Conservation (phyloP, 2,329 filamentous ascomycete species). For the Alternaria triticina region DNA sequence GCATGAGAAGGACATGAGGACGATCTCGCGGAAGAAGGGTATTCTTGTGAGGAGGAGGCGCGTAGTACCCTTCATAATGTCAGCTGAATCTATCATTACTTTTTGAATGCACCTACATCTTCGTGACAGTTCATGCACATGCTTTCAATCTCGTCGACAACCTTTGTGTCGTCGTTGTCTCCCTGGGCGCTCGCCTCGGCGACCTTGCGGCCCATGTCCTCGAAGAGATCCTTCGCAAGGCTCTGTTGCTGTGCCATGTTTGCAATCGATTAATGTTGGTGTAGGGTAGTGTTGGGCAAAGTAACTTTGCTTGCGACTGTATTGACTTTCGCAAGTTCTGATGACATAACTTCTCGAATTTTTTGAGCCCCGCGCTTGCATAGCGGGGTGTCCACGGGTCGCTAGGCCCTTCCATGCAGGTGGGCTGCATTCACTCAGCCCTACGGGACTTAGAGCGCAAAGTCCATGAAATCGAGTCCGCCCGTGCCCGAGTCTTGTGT, state of each 20-base stretch:
- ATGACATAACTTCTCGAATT: conserved; percentile 35
- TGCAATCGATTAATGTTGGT: not conserved
- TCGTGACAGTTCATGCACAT: conserved; percentile 63
- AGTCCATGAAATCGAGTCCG: conserved; percentile 60
- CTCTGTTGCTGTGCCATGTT: conserved; percentile 45
- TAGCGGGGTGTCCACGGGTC: conserved; percentile 29
- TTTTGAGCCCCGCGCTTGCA: conserved; percentile 41
- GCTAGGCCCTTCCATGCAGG: conserved; percentile 27
- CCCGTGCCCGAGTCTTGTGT: conserved; percentile 42
- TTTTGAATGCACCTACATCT: conserved; percentile 42
- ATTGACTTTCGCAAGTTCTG: conserved; percentile 7
- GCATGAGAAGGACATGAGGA: conserved; percentile 96
- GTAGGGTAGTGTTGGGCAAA: not conserved
- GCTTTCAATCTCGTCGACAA: conserved; percentile 61
- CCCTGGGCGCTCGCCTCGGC: conserved; percentile 48
- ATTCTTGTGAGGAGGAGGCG: conserved; percentile 88
- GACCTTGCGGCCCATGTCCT: conserved; percentile 59
- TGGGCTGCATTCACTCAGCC: conserved; percentile 21
- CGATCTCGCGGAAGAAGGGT: conserved; percentile 95
- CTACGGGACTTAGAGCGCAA: conserved; percentile 52
- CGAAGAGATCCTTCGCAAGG: conserved; percentile 57
- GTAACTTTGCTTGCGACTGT: not conserved
- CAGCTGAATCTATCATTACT: conserved; percentile 14
- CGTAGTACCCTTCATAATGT: conserved; percentile 72
- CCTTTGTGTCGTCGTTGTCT: conserved; percentile 50